Conservation (phyloP, 1,139 yeast species). For the Saccharomyces hybrid region DNA sequence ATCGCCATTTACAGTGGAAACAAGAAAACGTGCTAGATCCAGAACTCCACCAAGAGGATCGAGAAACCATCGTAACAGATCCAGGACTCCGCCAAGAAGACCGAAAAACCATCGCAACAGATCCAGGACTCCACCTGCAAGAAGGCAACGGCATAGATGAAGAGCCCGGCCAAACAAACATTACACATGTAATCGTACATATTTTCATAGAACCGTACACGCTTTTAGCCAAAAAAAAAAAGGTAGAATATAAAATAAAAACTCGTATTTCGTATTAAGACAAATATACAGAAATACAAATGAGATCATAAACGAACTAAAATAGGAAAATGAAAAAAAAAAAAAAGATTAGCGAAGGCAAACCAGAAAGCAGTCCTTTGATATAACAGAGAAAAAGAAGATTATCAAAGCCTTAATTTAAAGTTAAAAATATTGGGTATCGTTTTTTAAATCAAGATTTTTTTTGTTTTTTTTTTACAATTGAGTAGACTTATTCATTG, state of each 20-base stretch:
- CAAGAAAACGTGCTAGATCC: constrained; percentile 11
- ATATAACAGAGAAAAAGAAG: not conserved
- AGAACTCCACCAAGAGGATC: constrained; percentile 17
- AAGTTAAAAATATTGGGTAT: not conserved
- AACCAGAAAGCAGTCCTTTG: not conserved
- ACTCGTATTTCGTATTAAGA: constrained; percentile 1
- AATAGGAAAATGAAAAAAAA: not conserved
- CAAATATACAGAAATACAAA: not conserved
- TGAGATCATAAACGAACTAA: not conserved
- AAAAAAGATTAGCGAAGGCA: not conserved
- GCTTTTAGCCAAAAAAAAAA: not conserved
- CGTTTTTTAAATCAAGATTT: not conserved
- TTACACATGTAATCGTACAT: not conserved
- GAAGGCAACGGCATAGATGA: constrained; percentile 8
- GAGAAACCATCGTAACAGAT: constrained; percentile 10
- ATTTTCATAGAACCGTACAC: not conserved
- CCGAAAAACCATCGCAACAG: constrained; percentile 9
- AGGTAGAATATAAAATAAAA: no score
- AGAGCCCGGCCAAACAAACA: constrained; percentile 12
- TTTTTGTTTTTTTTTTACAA: not conserved
- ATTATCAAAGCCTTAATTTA: not conserved
- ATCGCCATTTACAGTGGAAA: constrained; percentile 7
- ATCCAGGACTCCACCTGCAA: constrained; percentile 9
- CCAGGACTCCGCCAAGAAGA: constrained; percentile 17
- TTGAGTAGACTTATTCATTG: constrained; percentile 13